A percentile compares a stretch with the other conserved stretches of the same genome.
Conservation (phyloP, 2,329 filamentous ascomycete species). For the Nothomitra cinnamomea region DNA sequence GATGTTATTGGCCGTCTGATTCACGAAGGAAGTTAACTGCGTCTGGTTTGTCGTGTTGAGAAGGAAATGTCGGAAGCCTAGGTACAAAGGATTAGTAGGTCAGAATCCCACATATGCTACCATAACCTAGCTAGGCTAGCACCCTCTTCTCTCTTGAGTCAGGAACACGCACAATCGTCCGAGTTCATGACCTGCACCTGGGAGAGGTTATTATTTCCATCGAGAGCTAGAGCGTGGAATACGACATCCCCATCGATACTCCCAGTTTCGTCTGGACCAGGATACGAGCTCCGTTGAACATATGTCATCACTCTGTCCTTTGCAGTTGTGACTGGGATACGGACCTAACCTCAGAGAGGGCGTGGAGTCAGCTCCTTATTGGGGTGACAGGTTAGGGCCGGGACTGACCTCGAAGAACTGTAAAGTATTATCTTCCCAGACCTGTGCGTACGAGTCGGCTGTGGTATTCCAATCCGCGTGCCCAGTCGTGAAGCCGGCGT, state of each 20-base stretch:
- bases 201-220: constrained; percentile 31
- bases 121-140: too few species aligned
- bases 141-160: too few species aligned
- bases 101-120: too few species aligned
- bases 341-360: too few species aligned
- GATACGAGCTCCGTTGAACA: constrained; percentile 24
- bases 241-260: constrained; percentile 27
- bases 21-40: constrained; percentile 39
- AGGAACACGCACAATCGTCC: constrained; percentile 43
- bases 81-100: too few species aligned
- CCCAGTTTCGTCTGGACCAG: constrained; percentile 27
- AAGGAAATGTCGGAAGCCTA: constrained; percentile 40
- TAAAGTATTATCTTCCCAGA: constrained; percentile 46
- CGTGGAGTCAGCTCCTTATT: too few species aligned
- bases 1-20: constrained; percentile 39
- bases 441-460: constrained; percentile 34
- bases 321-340: constrained; percentile 28
- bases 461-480: constrained; percentile 28
- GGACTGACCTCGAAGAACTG: constrained; percentile 35
- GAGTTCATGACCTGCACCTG: constrained; percentile 43
- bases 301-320: constrained; percentile 31
- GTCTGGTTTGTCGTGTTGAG: constrained; percentile 40
- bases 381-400: too few species aligned
- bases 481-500: constrained; percentile 32
- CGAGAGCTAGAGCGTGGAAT: constrained; percentile 40